These are phyloP conservation scores for Pythium utonaiense DNA, from an alignment of 352 stramenopile species.

Conservation along the genomic window DNA sequence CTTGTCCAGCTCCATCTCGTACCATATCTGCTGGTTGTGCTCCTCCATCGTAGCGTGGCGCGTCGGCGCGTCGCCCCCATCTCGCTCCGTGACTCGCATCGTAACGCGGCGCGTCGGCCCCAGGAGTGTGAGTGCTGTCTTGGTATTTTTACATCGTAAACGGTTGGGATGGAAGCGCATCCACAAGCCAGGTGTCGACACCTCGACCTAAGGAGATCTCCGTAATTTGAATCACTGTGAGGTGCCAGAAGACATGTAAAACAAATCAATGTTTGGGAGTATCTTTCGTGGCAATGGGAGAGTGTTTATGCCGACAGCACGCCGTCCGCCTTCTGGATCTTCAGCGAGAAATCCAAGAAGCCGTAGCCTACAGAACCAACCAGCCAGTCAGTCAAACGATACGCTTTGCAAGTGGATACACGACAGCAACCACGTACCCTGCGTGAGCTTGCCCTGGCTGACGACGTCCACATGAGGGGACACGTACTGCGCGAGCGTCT, in stretches of 20 bases:
- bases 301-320: conserved; percentile 36
- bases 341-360: conserved; percentile 97
- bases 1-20: conserved; percentile 87
- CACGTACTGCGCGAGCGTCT: conserved; percentile 93
- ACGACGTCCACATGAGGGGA: conserved; percentile 96
- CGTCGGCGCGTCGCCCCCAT: not conserved
- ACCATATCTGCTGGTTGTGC: conserved; percentile 20
- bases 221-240: too few relatives aligned
- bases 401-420: not conserved
- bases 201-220: too few relatives aligned
- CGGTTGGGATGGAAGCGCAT: too few relatives aligned
- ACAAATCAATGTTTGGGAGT: too few relatives aligned
- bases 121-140: too few relatives aligned
- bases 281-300: too few relatives aligned
- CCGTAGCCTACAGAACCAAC: conserved; percentile 68
- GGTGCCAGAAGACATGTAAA: too few relatives aligned
- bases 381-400: not conserved
- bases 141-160: not conserved
- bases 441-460: conserved; percentile 96
- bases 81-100: not conserved
- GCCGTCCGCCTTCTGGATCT: conserved; percentile 90
- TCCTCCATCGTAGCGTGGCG: conserved; percentile 6
- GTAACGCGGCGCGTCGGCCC: too few relatives aligned
- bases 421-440: conserved; percentile 53
- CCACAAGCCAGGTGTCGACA: too few relatives aligned